Base-by-base conservation (phyloP, 2,329 filamentous ascomycete species). In the Diaporthe aspalathi region DNA sequence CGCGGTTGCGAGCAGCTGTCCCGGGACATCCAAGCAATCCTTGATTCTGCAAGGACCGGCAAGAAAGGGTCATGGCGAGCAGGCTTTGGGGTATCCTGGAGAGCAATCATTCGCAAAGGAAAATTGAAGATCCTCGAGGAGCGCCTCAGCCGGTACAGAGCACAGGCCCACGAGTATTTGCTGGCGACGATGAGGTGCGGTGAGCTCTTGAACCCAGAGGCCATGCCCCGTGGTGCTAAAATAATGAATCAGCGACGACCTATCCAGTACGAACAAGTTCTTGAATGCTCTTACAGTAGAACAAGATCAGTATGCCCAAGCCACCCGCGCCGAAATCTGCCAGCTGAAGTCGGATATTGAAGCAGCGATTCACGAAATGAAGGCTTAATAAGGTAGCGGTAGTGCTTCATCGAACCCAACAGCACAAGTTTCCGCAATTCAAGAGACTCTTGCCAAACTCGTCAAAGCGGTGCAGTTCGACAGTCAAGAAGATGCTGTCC, bases 141-240 rank as follows among this genome's bases (percentile, higher is more conserved):
- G 24, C 43, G 67, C 12, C 53, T 68, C 14, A 53, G 49, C 7
- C 12, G 29, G 3, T 68, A 68, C 40, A 60, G 67, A 32, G 14
- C 12, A 27, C 35, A 68, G 53, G 52, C 45, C 16, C 49, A 47
- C 24, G 38, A 43, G 5, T 22, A n/a, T 17, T 16, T 68, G 27
- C 40, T 57, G 16, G 29, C 50, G 22, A 68, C 45, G 14, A 45
- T 68, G 52, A 60, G 52, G 67, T 68, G 40, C 20, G 27, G 49
- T 14, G 6, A 27, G 24, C 8, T 27, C 14, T 2, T 52, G 49
- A 29, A 17, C 49, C 16, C 6, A 7, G 12, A 17, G 3, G 2
- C 22, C 49, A 52, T n/a, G n/a, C n/a, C n/a, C n/a, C n/a, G n/a
- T n/a, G n/a, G 5, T 7, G 9, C 49, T 52, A 22, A 52, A 12